Evolutionary conservation across 176 grass and related monocot species (phyloP), one percentile per base, ranked within the genome.

Genomic region (Aechmea fasciata): DNA sequence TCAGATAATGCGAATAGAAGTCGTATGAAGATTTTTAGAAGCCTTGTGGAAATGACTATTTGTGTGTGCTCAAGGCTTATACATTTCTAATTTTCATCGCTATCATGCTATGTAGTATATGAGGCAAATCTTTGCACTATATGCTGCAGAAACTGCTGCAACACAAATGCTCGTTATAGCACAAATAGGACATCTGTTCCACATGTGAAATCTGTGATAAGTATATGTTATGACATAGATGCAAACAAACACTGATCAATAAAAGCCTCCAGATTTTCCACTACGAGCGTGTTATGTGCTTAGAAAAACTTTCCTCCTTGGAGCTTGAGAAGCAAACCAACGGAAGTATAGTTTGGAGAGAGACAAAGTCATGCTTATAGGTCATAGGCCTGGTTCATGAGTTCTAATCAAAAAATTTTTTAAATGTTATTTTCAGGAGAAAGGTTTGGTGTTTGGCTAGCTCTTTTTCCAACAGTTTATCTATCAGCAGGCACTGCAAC

Each of bases 401-500:
- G 29, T 11, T 47, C 15, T 50, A 51, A 67, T 11, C 24, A n/a
- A n/a, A 67, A 67, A 12, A 18, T 22, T n/a, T 13, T 67, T 28
- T 67, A 67, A 59, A 51, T 78, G 10, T 73, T 68, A 2, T 66
- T 52, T 65, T 20, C 86, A 97, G 94, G 94, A 69, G 94, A 97
- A 85, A 97, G 79, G 72, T 47, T 92, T 62, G 83, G 80, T 57
- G 78, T 89, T 28, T 97, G 89, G 94, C 77, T 97, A 62, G 71
- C 94, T 57, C 86, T 97, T 76, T 97, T 92, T 65, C 93, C 93
- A 77, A 97, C 93, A 72, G 91, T 97, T 64, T 97, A 97, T 69
- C 82, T 97, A 28, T 97, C 93, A 1, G 93, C 93, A 0, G 93
- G 93, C 59, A 97, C 89, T 13, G 93, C 93, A 20, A 97, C 93